A percentile compares a stretch with the other conserved stretches of the same genome.
These are phyloP conservation scores for Mycosphaerella sp. DNA, from an alignment of 2,329 filamentous ascomycete species.

Conservation along the genomic window DNA sequence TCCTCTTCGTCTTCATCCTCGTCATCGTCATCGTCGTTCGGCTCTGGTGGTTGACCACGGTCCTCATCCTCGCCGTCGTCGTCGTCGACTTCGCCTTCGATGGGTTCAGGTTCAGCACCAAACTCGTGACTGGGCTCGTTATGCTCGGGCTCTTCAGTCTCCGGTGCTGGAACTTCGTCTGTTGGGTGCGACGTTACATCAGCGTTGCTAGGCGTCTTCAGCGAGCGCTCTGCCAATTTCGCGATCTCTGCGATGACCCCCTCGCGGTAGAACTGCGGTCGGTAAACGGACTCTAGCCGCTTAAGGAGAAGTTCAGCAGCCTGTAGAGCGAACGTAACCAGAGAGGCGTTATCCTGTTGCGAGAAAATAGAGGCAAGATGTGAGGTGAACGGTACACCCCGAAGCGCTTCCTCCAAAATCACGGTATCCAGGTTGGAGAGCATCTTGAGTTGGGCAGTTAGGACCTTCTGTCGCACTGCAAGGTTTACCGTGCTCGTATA, in stretches of 20 bases:
- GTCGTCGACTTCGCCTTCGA: constrained; percentile 24
- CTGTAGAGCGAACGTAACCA: constrained; percentile 82
- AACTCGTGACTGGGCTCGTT: constrained; percentile 49
- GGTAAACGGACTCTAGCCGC: constrained; percentile 79
- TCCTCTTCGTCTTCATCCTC: constrained; percentile 43
- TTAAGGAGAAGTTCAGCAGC: constrained; percentile 82
- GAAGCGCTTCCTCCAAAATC: constrained; percentile 78
- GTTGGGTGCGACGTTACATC: constrained; percentile 10
- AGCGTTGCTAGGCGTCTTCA: constrained; percentile 19
- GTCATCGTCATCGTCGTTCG: constrained; percentile 18
- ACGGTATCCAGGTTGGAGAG: constrained; percentile 83
- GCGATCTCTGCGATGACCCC: constrained; percentile 89
- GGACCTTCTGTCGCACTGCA: constrained; percentile 86
- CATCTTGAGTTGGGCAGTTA: constrained; percentile 97
- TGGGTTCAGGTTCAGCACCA: constrained; percentile 16
- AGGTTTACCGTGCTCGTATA: constrained; percentile 98
- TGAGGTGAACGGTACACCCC: constrained; percentile 87
- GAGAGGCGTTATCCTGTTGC: constrained; percentile 81
- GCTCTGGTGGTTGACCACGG: background rate
- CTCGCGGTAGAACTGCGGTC: constrained; percentile 94
- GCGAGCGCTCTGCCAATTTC: constrained; percentile 58
- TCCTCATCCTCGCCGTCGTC: constrained; percentile 24
- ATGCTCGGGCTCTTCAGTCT: constrained; percentile 40
- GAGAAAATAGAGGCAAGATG: constrained; percentile 92
- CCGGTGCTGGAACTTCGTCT: constrained; percentile 35